Base-by-base conservation (phyloP, 345 rosid species). In the Aquilaria sinensis region DNA sequence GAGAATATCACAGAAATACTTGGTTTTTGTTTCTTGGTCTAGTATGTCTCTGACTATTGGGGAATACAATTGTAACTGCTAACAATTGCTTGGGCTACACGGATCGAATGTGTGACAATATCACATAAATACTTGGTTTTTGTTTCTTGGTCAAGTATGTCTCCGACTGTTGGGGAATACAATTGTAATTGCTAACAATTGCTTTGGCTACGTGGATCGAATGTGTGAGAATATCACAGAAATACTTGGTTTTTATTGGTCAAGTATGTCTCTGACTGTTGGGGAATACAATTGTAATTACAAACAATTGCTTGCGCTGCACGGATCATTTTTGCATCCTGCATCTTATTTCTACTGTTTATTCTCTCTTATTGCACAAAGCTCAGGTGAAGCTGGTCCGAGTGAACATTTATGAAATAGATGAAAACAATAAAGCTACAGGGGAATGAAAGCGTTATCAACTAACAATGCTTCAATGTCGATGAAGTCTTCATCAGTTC, bases 401-500 rank as follows among this genome's bases (percentile, higher is more conserved):
- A 37, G 8, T 37, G 5, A 37, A 37, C 43, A 37, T 37, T 37
- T 37, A 3, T 37, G 43, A 9, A 37, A 37, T 7, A 37, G 23
- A 23, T 23, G 23, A 23, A 23, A 31, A 30, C 57, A 41, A 49
- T 10, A 56, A 9, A 9, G 33, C 51, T 31, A 46, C 16, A 10
- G 10, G 12, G 75, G 62, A 87, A 83, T 80, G 65, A 60, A 72
- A 37, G 78, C 72, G 66, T 89, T 86, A 30, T 76, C 76, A 31
- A 75, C 87, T 70, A 80, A 72, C 66, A 77, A 53, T 54, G 79
- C 77, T 57, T 75, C 92, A 37, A 86, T 67, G 73, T 84, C 90
- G 16, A 83, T 72, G 62, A 81, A 68, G 70, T 80, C 80, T 51
- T 83, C 84, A 55, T 77, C 87, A 56, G 81, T 75, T 62, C 73